Evolutionary conservation across 352 stramenopile genomes (phyloP).

Genomic region (Lagenidium giganteum): DNA sequence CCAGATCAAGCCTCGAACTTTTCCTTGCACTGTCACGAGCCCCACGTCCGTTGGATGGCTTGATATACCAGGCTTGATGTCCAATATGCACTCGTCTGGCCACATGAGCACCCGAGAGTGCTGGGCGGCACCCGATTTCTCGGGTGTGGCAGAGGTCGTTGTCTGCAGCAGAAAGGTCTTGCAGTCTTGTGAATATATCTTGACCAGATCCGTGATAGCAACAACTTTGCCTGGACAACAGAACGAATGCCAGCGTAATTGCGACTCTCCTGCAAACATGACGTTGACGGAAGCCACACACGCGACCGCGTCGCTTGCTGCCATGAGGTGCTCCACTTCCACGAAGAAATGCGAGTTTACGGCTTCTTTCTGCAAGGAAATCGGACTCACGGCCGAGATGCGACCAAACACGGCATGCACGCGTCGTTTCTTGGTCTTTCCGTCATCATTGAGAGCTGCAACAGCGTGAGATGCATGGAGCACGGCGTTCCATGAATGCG

Average conservation of each 20-base stretch:
- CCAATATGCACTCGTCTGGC: too few species aligned
- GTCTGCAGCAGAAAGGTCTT: conserved; percentile 56
- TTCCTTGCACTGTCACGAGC: conserved; percentile 8
- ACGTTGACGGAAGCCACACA: too few species aligned
- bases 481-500: conserved; percentile 17
- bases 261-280: conserved; percentile 32
- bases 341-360: conserved; percentile 54
- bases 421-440: conserved; percentile 26
- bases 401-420: conserved; percentile 39
- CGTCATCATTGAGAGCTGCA: background rate
- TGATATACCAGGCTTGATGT: too few species aligned
- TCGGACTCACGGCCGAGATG: conserved; percentile 46
- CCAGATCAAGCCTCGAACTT: conserved; percentile 12
- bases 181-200: conserved; percentile 58
- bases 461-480: background rate
- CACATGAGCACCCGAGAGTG: conserved; percentile 24
- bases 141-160: conserved; percentile 10
- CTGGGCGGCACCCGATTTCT: background rate
- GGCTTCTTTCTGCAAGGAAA: conserved; percentile 34
- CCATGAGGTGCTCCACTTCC: conserved; percentile 34
- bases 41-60: background rate
- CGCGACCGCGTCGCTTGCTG: conserved; percentile 2
- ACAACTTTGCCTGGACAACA: conserved; percentile 30
- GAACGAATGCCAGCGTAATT: conserved; percentile 42
- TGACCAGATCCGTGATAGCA: conserved; percentile 56